A percentile compares a stretch with the other conserved stretches of the same genome.
phyloP scores from a whole-genome alignment of 106 monocot species.

The Acorus gramineus region DNA sequence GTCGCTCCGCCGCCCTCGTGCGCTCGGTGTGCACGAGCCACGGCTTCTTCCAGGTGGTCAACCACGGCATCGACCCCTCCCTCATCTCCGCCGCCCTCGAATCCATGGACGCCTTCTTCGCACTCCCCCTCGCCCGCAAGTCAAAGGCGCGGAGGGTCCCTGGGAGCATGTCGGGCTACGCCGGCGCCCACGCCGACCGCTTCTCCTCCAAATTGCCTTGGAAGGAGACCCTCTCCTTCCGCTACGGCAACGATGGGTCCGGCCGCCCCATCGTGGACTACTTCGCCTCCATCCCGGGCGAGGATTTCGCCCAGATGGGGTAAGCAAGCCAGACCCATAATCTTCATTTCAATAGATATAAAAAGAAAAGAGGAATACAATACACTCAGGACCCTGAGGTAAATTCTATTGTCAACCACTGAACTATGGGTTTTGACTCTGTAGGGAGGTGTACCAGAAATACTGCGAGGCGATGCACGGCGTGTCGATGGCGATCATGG shows the following conservation, averaged over 20 bases:
- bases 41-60: slow-evolving; percentile 90
- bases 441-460: slow-evolving; percentile 54
- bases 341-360: no score
- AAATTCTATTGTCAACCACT: background rate
- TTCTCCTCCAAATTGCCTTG: slow-evolving; percentile 83
- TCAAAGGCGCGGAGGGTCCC: slow-evolving; percentile 41
- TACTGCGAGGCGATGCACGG: slow-evolving; percentile 74
- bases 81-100: slow-evolving; percentile 57
- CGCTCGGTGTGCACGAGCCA: slow-evolving; percentile 42
- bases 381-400: no score
- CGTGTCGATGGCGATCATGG: slow-evolving; percentile 69
- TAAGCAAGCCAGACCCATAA: slow-evolving; percentile 5
- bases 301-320: slow-evolving; percentile 22
- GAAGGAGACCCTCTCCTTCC: slow-evolving; percentile 86
- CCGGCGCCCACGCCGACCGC: slow-evolving; percentile 81
- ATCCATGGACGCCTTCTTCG: slow-evolving; percentile 58
- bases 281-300: slow-evolving; percentile 5
- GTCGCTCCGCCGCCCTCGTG: slow-evolving; percentile 8
- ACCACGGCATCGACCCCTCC: slow-evolving; percentile 52
- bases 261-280: slow-evolving; percentile 12
- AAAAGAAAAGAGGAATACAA: no score
- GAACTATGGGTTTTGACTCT: background rate
- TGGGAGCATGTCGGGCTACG: slow-evolving; percentile 85
- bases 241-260: slow-evolving; percentile 20
- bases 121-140: slow-evolving; percentile 57